Percentiles rank a stretch among this genome's conserved stretches.
phyloP scores from a whole-genome alignment of 352 stramenopile species.

The Phytophthora uliginosa region DNA sequence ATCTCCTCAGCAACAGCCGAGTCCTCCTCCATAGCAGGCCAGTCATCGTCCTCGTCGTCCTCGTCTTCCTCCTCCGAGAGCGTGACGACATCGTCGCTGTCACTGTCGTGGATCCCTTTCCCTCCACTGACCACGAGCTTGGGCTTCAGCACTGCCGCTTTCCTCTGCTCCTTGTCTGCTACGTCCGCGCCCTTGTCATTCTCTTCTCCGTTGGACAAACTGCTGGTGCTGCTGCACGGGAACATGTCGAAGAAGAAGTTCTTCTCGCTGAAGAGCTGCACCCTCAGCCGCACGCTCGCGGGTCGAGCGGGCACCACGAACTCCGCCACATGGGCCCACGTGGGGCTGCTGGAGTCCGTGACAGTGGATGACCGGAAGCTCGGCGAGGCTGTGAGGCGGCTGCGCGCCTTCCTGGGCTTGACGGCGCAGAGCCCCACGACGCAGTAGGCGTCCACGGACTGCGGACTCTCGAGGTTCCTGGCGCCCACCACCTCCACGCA shows the following conservation, averaged over 20 bases:
- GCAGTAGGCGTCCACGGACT: slow-evolving; percentile 78
- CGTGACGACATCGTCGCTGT: slow-evolving; percentile 64
- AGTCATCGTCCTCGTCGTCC: slow-evolving; percentile 29
- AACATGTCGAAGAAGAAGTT: slow-evolving; percentile 93
- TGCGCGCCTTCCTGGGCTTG: slow-evolving; percentile 24
- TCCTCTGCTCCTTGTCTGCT: slow-evolving; percentile 13
- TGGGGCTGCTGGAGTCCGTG: slow-evolving; percentile 43
- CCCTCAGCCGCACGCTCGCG: slow-evolving; percentile 31
- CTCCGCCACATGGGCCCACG: slow-evolving; percentile 58
- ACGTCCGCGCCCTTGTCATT: neutral
- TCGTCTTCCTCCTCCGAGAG: slow-evolving; percentile 60
- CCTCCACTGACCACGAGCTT: slow-evolving; percentile 21
- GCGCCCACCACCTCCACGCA: slow-evolving; percentile 78
- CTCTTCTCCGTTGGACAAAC: slow-evolving; percentile 19
- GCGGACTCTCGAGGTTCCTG: slow-evolving; percentile 70
- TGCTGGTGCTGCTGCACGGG: slow-evolving; percentile 36
- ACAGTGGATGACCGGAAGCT: slow-evolving; percentile 44
- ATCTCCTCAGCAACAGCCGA: neutral
- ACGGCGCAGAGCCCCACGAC: slow-evolving; percentile 53
- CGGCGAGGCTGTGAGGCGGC: slow-evolving; percentile 18
- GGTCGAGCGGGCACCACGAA: slow-evolving; percentile 40
- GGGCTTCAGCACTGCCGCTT: slow-evolving; percentile 10
- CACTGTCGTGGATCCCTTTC: slow-evolving; percentile 44
- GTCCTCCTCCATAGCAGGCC: slow-evolving; percentile 25
- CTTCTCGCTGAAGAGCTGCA: slow-evolving; percentile 79